These are phyloP conservation scores for Fusarium napiforme DNA, from an alignment of 2,329 filamentous ascomycete species.

Conservation along the genomic window DNA sequence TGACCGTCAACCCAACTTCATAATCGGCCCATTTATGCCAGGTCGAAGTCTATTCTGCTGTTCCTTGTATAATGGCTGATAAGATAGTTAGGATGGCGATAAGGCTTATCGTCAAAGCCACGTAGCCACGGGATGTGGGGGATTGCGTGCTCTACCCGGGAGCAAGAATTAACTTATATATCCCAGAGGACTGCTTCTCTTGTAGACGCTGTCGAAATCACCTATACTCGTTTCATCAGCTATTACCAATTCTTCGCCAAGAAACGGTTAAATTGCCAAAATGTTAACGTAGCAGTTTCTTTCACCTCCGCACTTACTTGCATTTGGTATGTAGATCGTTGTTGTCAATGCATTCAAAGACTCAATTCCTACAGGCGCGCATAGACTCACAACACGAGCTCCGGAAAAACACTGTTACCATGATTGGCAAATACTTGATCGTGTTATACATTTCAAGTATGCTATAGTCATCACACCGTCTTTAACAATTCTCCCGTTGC, in stretches of 20 bases:
- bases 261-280: background rate
- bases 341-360: background rate
- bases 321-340: background rate
- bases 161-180: background rate
- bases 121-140: background rate
- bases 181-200: background rate
- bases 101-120: background rate
- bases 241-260: background rate
- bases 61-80: background rate
- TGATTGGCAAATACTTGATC: background rate
- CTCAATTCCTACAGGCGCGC: constrained; percentile 13
- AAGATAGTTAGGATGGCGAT: background rate
- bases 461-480: background rate
- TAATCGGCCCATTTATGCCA: background rate
- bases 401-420: background rate
- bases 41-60: background rate
- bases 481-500: background rate
- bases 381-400: background rate
- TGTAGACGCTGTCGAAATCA: background rate
- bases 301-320: background rate
- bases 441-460: background rate
- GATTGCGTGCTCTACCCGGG: background rate
- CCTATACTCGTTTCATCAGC: background rate
- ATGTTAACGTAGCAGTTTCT: background rate
- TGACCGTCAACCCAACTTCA: background rate